These are phyloP conservation scores for Clonostachys chloroleuca DNA, from an alignment of 2,329 filamentous ascomycete species.

Conservation along the genomic window DNA sequence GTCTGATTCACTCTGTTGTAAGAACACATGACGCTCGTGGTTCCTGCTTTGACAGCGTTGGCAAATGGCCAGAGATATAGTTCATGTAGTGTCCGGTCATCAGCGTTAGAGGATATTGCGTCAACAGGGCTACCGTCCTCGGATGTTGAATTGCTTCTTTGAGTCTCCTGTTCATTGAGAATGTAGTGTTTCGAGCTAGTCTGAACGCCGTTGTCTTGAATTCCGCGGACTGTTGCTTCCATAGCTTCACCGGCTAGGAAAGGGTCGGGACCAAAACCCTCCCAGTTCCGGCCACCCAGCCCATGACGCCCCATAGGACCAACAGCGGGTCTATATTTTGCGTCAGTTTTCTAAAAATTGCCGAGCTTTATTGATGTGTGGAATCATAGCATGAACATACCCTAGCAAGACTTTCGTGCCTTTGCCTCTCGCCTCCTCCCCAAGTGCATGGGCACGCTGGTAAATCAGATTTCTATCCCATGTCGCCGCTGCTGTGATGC, in stretches of 20 bases:
- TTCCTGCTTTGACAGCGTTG: conserved; percentile 21
- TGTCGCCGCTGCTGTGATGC: conserved; percentile 72
- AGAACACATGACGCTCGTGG: conserved; percentile 34
- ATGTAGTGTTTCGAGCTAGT: conserved; percentile 58
- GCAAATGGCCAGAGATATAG: conserved; percentile 27
- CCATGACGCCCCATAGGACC: conserved; percentile 58
- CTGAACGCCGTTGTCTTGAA: conserved; percentile 45
- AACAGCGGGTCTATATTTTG: conserved; percentile 49
- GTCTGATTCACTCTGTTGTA: conserved; percentile 41
- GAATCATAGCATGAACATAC: conserved; percentile 40
- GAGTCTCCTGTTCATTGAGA: conserved; percentile 64
- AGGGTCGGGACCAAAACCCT: conserved; percentile 76
- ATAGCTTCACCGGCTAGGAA: conserved; percentile 64
- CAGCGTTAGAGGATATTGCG: conserved; percentile 37
- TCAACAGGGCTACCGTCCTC: conserved; percentile 15
- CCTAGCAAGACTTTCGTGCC: conserved; percentile 64
- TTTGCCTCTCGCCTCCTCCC: conserved; percentile 67
- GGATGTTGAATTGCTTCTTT: conserved; percentile 14
- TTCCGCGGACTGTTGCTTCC: conserved; percentile 54
- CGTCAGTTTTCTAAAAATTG: neutral
- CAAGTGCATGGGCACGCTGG: conserved; percentile 58
- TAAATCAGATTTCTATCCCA: conserved; percentile 76
- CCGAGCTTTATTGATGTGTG: neutral
- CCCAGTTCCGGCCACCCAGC: conserved; percentile 75
- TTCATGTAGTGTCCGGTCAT: conserved; percentile 53